Percentiles rank a stretch among this genome's conserved stretches.
Evolutionary conservation across 2,329 filamentous ascomycete genomes (phyloP).

Genomic region (Tolypocladium ovalisporum): DNA sequence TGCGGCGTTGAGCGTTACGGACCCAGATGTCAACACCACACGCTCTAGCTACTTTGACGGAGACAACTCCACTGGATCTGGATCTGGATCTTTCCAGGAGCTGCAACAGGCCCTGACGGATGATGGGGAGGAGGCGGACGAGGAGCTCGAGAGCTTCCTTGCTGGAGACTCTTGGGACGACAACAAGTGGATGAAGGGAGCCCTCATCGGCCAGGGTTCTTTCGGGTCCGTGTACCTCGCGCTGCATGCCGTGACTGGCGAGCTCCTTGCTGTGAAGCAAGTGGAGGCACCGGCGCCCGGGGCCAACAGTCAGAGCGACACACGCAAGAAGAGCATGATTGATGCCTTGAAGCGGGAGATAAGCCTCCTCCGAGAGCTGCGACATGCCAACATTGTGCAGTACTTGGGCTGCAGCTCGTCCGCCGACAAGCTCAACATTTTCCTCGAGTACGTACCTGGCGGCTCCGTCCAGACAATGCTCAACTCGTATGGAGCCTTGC

Average conservation of each 20-base stretch:
- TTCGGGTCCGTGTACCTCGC: slow-evolving; percentile 95
- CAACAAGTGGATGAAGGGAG: slow-evolving; percentile 99
- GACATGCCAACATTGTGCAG: slow-evolving; percentile 95
- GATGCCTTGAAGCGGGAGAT: slow-evolving; percentile 96
- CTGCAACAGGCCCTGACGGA: slow-evolving; percentile 77
- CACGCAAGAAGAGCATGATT: slow-evolving; percentile 96
- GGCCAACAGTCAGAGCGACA: slow-evolving; percentile 69
- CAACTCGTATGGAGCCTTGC: slow-evolving; percentile 91
- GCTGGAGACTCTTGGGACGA: slow-evolving; percentile 91
- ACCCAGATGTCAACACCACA: slow-evolving; percentile 61
- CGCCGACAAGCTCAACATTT: slow-evolving; percentile 91
- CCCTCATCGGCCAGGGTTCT: slow-evolving; percentile 90
- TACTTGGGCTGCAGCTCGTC: slow-evolving; percentile 94
- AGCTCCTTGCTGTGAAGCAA: slow-evolving; percentile 97
- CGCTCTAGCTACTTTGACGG: slow-evolving; percentile 81
- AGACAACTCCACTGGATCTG: slow-evolving; percentile 57
- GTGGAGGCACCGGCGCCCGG: slow-evolving; percentile 79
- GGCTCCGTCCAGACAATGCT: slow-evolving; percentile 98
- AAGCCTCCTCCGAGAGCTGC: slow-evolving; percentile 80
- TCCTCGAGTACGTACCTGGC: slow-evolving; percentile 96
- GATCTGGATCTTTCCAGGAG: slow-evolving; percentile 69
- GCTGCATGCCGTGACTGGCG: slow-evolving; percentile 88
- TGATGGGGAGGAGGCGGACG: slow-evolving; percentile 85
- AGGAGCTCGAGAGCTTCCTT: slow-evolving; percentile 81
- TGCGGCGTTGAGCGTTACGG: slow-evolving; percentile 59